Conservation (phyloP, 176 grass and related monocot genomes). For the Oryza rufipogon region DNA sequence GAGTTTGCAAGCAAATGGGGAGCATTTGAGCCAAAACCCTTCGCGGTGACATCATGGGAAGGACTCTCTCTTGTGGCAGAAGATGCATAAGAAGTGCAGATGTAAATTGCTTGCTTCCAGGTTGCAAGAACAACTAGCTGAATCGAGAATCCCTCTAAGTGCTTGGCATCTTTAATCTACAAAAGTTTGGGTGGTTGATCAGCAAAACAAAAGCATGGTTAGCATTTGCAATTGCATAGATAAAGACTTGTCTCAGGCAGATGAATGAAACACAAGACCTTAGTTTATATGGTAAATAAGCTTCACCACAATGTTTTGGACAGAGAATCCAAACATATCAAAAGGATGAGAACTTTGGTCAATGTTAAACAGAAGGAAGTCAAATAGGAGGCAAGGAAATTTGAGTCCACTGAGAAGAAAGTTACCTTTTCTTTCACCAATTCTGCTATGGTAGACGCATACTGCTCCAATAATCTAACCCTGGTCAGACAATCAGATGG, state of each 20-base stretch:
- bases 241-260: background rate
- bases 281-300: conserved; percentile 8
- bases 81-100: conserved; percentile 60
- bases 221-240: conserved; percentile 25
- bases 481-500: conserved; percentile 58
- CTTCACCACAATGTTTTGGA: background rate
- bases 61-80: conserved; percentile 63
- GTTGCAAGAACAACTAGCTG: conserved; percentile 93
- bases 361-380: conserved; percentile 37
- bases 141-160: conserved; percentile 79
- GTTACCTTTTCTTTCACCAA: conserved; percentile 92
- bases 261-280: conserved; percentile 8
- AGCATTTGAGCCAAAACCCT: conserved; percentile 41
- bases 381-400: conserved; percentile 26
- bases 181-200: conserved; percentile 32
- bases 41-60: conserved; percentile 46
- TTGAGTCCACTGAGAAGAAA: conserved; percentile 30
- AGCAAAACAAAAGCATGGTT: conserved; percentile 35
- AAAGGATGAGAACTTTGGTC: conserved; percentile 1
- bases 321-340: conserved; percentile 19
- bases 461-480: conserved; percentile 86
- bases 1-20: conserved; percentile 49
- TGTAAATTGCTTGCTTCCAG: conserved; percentile 94
- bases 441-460: conserved; percentile 65
- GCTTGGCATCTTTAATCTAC: conserved; percentile 63